Conservation (phyloP, 1,139 yeast species). For the Blastobotrys proliferans region DNA sequence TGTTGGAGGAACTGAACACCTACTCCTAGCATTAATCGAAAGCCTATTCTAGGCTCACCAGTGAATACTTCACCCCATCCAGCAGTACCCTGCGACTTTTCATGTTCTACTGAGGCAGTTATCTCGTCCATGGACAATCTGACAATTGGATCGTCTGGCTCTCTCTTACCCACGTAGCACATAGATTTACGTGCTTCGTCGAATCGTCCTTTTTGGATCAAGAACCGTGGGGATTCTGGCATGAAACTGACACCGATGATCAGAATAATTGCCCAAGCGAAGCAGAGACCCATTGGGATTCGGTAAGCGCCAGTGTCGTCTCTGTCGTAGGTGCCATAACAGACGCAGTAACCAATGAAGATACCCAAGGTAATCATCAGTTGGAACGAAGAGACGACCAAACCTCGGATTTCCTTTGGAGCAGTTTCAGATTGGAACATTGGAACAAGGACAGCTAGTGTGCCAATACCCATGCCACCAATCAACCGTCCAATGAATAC, state of each 20-base stretch:
- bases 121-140: constrained; percentile 56
- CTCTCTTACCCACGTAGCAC: constrained; percentile 59
- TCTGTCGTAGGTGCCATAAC: constrained; percentile 55
- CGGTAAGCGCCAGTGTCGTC: constrained; percentile 57
- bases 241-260: constrained; percentile 56
- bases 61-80: constrained; percentile 61
- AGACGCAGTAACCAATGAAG: constrained; percentile 61
- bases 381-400: constrained; percentile 63
- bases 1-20: constrained; percentile 69
- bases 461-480: constrained; percentile 64
- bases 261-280: constrained; percentile 42
- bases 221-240: constrained; percentile 80
- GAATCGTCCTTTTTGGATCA: constrained; percentile 49
- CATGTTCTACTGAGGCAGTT: constrained; percentile 60
- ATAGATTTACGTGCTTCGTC: constrained; percentile 60
- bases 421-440: constrained; percentile 69
- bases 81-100: constrained; percentile 61
- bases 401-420: constrained; percentile 67
- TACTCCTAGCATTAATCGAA: constrained; percentile 62
- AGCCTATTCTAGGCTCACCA: constrained; percentile 63
- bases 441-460: constrained; percentile 60
- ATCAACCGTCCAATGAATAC: constrained; percentile 44
- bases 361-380: constrained; percentile 66
- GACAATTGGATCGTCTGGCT: constrained; percentile 55
- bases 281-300: constrained; percentile 52